Percentiles rank a stretch among this genome's conserved stretches.
Conservation (phyloP, 1,139 yeast species). For the Diutina ranongensis region DNA sequence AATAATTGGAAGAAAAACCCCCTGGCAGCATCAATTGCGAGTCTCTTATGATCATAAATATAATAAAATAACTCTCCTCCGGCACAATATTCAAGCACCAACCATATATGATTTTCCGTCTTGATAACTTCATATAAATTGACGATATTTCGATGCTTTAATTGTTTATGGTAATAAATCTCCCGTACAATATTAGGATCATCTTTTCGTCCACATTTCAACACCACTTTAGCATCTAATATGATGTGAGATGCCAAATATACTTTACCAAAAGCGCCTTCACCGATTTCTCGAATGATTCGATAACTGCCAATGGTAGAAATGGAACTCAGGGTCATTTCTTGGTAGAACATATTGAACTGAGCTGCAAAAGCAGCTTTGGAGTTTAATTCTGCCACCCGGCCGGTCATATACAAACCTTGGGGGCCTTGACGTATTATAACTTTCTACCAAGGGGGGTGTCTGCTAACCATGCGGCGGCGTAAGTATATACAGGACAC, state of each 20-base stretch:
- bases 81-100: slow-evolving; percentile 83
- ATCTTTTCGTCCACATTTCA: slow-evolving; percentile 72
- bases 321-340: slow-evolving; percentile 40
- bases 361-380: slow-evolving; percentile 47
- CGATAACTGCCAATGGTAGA: slow-evolving; percentile 69
- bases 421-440: no score
- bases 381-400: slow-evolving; percentile 19
- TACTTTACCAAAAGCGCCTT: slow-evolving; percentile 88
- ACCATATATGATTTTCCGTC: slow-evolving; percentile 72
- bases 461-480: no score
- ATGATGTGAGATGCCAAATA: slow-evolving; percentile 72
- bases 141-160: slow-evolving; percentile 76
- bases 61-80: slow-evolving; percentile 79
- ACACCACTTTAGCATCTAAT: slow-evolving; percentile 65
- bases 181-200: slow-evolving; percentile 91
- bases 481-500: no score
- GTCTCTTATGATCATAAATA: slow-evolving; percentile 44
- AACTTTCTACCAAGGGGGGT: no score
- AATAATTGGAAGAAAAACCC: slow-evolving; percentile 61
- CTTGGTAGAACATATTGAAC: slow-evolving; percentile 48
- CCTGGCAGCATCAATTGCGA: slow-evolving; percentile 32
- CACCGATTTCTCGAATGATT: slow-evolving; percentile 64
- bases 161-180: slow-evolving; percentile 77
- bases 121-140: slow-evolving; percentile 76
- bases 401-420: neutral